Conservation (phyloP, 1,284 basidiomycete species). For the Boletus mariae region DNA sequence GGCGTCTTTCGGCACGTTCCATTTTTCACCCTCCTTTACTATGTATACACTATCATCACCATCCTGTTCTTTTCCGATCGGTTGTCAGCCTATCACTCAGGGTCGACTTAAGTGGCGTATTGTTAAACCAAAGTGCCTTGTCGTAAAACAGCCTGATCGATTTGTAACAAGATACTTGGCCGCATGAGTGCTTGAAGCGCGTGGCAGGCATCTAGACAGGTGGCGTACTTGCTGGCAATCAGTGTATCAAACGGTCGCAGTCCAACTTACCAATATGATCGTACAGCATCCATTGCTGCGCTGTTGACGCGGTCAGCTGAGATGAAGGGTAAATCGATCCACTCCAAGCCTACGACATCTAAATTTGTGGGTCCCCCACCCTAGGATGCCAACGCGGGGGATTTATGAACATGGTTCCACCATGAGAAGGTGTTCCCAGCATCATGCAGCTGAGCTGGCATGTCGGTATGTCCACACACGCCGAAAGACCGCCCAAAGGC, state of each 20-base stretch:
- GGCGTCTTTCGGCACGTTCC: conserved; percentile 12
- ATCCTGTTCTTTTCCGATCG: background rate
- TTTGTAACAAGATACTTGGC: background rate
- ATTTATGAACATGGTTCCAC: conserved; percentile 6
- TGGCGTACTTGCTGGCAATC: conserved; percentile 24
- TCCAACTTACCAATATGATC: conserved; percentile 7
- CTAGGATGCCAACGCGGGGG: conserved; percentile 10
- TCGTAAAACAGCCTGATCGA: conserved; percentile 11
- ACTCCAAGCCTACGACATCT: conserved; percentile 22
- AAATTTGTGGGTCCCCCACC: conserved; percentile 7
- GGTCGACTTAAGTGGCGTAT: conserved; percentile 5
- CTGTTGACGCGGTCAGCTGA: conserved; percentile 11
- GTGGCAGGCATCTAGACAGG: conserved; percentile 18
- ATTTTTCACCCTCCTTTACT: conserved; percentile 30
- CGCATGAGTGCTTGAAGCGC: conserved; percentile 20
- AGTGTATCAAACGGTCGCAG: conserved; percentile 17
- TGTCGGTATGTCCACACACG: conserved; percentile 16
- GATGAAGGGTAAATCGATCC: conserved; percentile 12
- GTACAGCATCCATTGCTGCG: conserved; percentile 20
- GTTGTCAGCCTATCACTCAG: conserved; percentile 10
- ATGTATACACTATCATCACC: conserved; percentile 22
- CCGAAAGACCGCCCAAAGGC: conserved; percentile 12
- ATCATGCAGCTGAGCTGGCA: conserved; percentile 13
- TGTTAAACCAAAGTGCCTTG: background rate
- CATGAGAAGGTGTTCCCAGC: conserved; percentile 20